Evolutionary conservation across 331 rosid genomes (phyloP).

Genomic region (Cucumis variabilis): DNA sequence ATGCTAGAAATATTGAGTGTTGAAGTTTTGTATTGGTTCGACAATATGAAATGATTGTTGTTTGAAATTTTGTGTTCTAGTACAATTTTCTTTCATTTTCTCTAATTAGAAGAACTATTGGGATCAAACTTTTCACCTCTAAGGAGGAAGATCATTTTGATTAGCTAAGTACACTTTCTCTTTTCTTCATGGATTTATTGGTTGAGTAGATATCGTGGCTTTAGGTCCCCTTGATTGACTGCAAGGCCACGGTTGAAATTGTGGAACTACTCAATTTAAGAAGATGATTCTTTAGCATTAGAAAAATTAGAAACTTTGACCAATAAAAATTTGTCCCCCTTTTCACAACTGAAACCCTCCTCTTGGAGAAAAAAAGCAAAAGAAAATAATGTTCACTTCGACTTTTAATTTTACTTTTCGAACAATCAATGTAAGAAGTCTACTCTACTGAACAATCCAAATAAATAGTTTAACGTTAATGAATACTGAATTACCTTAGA

Average conservation of each 20-base stretch:
- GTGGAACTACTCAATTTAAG: conserved; percentile 20
- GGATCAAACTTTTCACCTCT: too few species aligned
- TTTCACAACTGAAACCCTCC: background rate
- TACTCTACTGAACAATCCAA: too few species aligned
- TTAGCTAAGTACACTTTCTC: too few species aligned
- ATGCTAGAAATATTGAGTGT: background rate
- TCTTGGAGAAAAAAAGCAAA: too few species aligned
- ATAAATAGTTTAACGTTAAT: too few species aligned
- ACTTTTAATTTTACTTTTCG: background rate
- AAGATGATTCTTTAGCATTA: conserved; percentile 18
- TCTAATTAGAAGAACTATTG: background rate
- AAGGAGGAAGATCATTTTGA: too few species aligned
- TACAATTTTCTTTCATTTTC: background rate
- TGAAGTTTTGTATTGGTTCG: background rate
- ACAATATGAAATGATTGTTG: background rate
- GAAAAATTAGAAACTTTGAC: conserved; percentile 9
- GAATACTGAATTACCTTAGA: too few species aligned
- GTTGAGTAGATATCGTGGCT: background rate
- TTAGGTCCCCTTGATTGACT: background rate
- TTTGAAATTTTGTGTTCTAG: background rate
- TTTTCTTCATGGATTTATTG: too few species aligned
- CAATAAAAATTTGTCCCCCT: background rate
- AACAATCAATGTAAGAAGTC: too few species aligned
- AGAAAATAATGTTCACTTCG: background rate
- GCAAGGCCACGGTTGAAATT: background rate